phyloP scores from a whole-genome alignment of 768 basidiomycete species.

The Podaxis sp. region DNA sequence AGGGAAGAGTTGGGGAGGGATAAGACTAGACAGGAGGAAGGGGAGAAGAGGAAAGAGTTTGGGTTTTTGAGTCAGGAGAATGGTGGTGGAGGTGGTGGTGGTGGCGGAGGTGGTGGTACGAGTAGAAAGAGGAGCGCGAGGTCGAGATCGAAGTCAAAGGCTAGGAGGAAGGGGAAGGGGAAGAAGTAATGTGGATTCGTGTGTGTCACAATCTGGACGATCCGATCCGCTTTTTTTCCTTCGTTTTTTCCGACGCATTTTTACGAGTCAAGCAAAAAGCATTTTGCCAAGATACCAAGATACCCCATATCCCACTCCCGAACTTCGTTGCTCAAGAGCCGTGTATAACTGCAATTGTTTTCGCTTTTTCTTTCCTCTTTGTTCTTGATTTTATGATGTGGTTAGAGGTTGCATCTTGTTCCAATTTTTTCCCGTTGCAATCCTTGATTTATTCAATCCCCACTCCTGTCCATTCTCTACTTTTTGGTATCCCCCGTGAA shows the following conservation, averaged over 20 bases:
- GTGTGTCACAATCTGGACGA: not conserved
- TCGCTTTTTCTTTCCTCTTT: not conserved
- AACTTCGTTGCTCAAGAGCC: not conserved
- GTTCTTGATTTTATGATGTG: not conserved
- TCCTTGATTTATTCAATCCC: not conserved
- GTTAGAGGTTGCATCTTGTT: not conserved
- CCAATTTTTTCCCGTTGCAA: not conserved
- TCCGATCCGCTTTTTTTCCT: not conserved
- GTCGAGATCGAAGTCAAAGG: slow-evolving; percentile 3
- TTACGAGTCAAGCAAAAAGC: not conserved
- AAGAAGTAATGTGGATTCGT: not conserved
- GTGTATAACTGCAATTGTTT: not conserved
- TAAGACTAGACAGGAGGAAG: slow-evolving; percentile 10
- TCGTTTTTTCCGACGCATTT: not conserved
- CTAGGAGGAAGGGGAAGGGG: slow-evolving; percentile 6
- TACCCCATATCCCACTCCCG: not conserved
- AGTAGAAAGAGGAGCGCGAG: not conserved
- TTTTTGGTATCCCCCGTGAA: not conserved
- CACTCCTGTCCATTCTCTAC: not conserved
- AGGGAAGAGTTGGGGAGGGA: slow-evolving; percentile 5
- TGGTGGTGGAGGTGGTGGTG: not conserved
- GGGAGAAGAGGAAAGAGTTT: slow-evolving; percentile 4
- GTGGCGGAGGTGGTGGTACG: not conserved
- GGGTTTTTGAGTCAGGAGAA: not conserved
- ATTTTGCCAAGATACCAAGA: not conserved